Evolutionary conservation across 2,329 filamentous ascomycete genomes (phyloP), one percentile per base, ranked within the genome.

Genomic region (Amauroascus niger): DNA sequence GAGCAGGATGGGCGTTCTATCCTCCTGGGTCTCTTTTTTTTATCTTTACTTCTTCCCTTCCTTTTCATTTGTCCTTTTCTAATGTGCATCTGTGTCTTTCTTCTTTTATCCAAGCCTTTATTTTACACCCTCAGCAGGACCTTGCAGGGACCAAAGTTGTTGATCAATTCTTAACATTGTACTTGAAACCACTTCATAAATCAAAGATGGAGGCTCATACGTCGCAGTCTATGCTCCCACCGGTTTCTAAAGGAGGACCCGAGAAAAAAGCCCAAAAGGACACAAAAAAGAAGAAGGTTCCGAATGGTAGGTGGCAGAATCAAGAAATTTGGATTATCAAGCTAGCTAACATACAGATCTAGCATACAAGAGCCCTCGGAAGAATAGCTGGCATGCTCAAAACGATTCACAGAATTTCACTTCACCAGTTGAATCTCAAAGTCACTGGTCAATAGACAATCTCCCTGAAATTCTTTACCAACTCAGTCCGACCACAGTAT

Each of bases 381-480:
- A 39, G 16, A 52, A 52, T 20, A 57, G 55, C 22, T 24, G 24
- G 3, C 43, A 49, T 3, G 37, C 54, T 3, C 9, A 16, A 8
- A 32, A 22, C 1, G 20, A 46, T 35, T 4, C 35, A 6, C 37
- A 50, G 1, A 60, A 60, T 44, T 35, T 54, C 28, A 59, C 58
- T 9, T 35, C 47, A 9, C 43, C 49, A 8, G 46, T 60, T 11
- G 45, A 40, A 4, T 59, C 53, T 6, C 64, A 66, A 50, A 44
- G 24, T 8, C 39, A 45, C 11, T 66, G 64, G 64, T 60, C 48
- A 20, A 37, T 63, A 8, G 24, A 62, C 3, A 60, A 62, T 40
- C 47, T 66, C 9, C 64, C 63, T 0, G 63, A 62, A 20, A 62
- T 66, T 2, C 35, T 66, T 9, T 65, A 66, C 37, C 32, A 52